phyloP scores from a whole-genome alignment of 176 grass and related monocot genomes.

The Raddia guianensis region DNA sequence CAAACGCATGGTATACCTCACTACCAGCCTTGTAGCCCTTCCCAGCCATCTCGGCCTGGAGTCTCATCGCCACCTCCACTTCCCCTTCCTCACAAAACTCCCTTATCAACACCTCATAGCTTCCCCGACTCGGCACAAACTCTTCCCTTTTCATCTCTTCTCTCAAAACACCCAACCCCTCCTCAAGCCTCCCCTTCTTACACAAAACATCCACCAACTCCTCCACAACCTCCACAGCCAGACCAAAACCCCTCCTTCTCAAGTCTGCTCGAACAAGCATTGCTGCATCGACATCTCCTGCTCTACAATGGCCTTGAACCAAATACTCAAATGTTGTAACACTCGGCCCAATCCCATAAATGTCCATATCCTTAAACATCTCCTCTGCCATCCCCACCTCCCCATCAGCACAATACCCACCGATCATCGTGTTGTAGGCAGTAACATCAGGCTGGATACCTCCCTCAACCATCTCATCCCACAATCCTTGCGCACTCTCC shows the following conservation, averaged over 20 bases:
- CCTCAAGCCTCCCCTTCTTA: conserved; percentile 42
- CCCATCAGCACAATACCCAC: conserved; percentile 46
- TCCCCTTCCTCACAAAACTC: conserved; percentile 56
- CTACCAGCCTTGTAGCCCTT: conserved; percentile 53
- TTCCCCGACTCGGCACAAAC: conserved; percentile 42
- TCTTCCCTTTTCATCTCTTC: conserved; percentile 63
- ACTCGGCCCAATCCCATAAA: conserved; percentile 48
- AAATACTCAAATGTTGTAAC: conserved; percentile 54
- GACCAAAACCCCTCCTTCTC: conserved; percentile 56
- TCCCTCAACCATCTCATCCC: conserved; percentile 55
- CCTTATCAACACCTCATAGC: conserved; percentile 49
- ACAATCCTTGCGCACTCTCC: conserved; percentile 31
- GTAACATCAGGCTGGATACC: conserved; percentile 47
- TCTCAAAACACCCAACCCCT: conserved; percentile 55
- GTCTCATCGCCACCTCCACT: conserved; percentile 58
- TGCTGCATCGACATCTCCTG: conserved; percentile 29
- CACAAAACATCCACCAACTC: conserved; percentile 55
- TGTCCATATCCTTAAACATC: conserved; percentile 59
- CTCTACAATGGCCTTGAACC: conserved; percentile 55
- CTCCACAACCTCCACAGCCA: conserved; percentile 43
- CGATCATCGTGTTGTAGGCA: conserved; percentile 61
- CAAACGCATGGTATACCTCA: conserved; percentile 52
- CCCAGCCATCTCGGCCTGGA: conserved; percentile 73
- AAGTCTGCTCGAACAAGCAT: conserved; percentile 61
- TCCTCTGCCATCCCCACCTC: conserved; percentile 54